Evolutionary conservation across 495 filamentous ascomycete species (phyloP).

Genomic region (Neurospora tetraspora): DNA sequence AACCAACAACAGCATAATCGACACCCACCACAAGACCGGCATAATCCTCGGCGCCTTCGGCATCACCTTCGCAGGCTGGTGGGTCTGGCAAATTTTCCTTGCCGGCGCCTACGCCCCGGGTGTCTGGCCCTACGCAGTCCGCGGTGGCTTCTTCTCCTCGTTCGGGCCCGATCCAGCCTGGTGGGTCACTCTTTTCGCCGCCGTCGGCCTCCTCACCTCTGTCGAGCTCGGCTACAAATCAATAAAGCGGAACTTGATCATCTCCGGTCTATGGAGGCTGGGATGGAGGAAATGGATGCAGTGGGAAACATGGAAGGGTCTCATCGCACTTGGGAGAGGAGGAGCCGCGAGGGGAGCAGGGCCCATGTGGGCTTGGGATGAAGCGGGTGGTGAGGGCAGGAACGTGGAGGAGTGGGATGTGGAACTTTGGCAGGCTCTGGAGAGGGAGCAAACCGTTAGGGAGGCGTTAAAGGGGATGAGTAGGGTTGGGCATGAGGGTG

Average conservation of each 20-base stretch:
- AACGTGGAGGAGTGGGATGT: constrained; percentile 34
- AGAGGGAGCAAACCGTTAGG: constrained; percentile 25
- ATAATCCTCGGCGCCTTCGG: constrained; percentile 53
- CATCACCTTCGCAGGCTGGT: constrained; percentile 43
- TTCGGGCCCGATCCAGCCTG: constrained; percentile 64
- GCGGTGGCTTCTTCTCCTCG: constrained; percentile 50
- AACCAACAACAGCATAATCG: constrained; percentile 41
- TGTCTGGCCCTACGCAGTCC: constrained; percentile 59
- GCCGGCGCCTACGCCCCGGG: constrained; percentile 49
- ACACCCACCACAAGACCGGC: constrained; percentile 70
- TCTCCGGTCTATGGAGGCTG: constrained; percentile 28
- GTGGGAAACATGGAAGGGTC: constrained; percentile 59
- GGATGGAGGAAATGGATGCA: constrained; percentile 24
- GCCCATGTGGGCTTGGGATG: constrained; percentile 8
- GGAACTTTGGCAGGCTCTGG: constrained; percentile 37
- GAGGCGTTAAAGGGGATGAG: constrained; percentile 23
- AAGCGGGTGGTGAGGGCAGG: constrained; percentile 12
- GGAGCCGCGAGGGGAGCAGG: constrained; percentile 3
- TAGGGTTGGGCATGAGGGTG: constrained; percentile 5
- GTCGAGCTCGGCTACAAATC: constrained; percentile 27
- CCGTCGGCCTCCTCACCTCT: constrained; percentile 22
- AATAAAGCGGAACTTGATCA: constrained; percentile 24
- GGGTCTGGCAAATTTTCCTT: constrained; percentile 68
- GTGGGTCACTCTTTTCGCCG: constrained; percentile 59
- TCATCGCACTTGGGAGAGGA: constrained; percentile 36